These are phyloP conservation scores for Fusarium pseudoanthophilum DNA, from an alignment of 2,329 filamentous ascomycete species.

Conservation along the genomic window DNA sequence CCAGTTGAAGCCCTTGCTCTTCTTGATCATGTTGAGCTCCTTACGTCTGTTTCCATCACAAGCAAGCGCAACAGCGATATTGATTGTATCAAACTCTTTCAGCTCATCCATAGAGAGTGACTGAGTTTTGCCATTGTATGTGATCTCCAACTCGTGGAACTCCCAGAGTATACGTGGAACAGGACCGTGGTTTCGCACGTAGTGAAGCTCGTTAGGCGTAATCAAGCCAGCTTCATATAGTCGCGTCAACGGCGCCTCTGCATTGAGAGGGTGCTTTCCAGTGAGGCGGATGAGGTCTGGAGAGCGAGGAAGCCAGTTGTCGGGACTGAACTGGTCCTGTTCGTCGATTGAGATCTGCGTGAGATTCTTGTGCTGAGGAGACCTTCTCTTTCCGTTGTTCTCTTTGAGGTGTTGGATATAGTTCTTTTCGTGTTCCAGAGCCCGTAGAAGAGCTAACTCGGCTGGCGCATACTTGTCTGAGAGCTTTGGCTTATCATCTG, in stretches of 20 bases:
- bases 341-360: not conserved
- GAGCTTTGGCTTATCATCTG: rapidly evolving
- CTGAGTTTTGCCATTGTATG: not conserved
- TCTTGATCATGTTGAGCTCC: not conserved
- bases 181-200: not conserved
- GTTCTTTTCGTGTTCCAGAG: not conserved
- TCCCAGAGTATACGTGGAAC: not conserved
- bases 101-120: not conserved
- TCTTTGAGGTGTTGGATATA: not conserved
- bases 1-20: not conserved
- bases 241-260: not conserved
- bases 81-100: not conserved
- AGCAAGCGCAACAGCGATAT: not conserved
- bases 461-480: not conserved
- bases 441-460: not conserved
- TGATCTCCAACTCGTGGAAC: not conserved
- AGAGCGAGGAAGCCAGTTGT: not conserved
- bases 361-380: not conserved
- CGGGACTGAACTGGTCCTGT: not conserved
- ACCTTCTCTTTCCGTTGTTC: not conserved
- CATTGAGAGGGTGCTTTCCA: not conserved
- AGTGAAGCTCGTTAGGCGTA: not conserved
- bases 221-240: not conserved
- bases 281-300: not conserved
- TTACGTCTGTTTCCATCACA: not conserved